These are phyloP conservation scores for Hymenoscyphus albidus DNA, from an alignment of 2,329 filamentous ascomycete species.

Conservation along the genomic window DNA sequence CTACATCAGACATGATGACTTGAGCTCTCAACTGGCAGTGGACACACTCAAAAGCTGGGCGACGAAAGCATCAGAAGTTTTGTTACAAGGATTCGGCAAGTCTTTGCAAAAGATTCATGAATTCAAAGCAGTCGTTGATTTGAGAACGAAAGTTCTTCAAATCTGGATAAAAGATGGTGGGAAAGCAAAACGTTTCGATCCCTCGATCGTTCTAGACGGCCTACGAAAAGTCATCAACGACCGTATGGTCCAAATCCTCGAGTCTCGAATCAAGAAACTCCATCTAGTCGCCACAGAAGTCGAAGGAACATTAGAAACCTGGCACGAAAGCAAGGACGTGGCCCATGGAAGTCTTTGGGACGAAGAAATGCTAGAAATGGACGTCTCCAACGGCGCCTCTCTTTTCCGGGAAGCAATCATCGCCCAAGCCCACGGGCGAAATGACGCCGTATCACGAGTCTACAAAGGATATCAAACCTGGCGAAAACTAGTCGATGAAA, in stretches of 20 bases:
- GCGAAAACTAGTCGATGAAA: slow-evolving; percentile 67
- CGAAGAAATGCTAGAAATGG: slow-evolving; percentile 56
- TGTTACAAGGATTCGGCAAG: slow-evolving; percentile 59
- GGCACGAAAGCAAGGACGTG: slow-evolving; percentile 52
- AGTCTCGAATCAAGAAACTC: slow-evolving; percentile 60
- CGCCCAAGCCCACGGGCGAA: slow-evolving; percentile 68
- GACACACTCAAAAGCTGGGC: slow-evolving; percentile 63
- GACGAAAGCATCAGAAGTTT: slow-evolving; percentile 52
- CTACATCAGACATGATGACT: slow-evolving; percentile 78
- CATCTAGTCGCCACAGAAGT: slow-evolving; percentile 63
- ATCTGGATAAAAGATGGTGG: slow-evolving; percentile 71
- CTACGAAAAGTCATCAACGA: slow-evolving; percentile 66
- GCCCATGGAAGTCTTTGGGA: slow-evolving; percentile 63
- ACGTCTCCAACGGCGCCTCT: slow-evolving; percentile 61
- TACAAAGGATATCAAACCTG: slow-evolving; percentile 66
- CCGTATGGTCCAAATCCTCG: slow-evolving; percentile 61
- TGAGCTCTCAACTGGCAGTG: slow-evolving; percentile 56
- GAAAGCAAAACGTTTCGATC: slow-evolving; percentile 62
- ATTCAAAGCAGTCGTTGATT: slow-evolving; percentile 63
- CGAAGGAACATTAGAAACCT: slow-evolving; percentile 55
- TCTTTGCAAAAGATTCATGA: slow-evolving; percentile 58
- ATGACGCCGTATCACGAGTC: slow-evolving; percentile 59
- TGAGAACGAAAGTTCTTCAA: slow-evolving; percentile 67
- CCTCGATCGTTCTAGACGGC: slow-evolving; percentile 62
- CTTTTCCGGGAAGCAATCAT: slow-evolving; percentile 67